Evolutionary conservation across 805 yeast species (phyloP).

Genomic region (Yarrowia phangngaensis): DNA sequence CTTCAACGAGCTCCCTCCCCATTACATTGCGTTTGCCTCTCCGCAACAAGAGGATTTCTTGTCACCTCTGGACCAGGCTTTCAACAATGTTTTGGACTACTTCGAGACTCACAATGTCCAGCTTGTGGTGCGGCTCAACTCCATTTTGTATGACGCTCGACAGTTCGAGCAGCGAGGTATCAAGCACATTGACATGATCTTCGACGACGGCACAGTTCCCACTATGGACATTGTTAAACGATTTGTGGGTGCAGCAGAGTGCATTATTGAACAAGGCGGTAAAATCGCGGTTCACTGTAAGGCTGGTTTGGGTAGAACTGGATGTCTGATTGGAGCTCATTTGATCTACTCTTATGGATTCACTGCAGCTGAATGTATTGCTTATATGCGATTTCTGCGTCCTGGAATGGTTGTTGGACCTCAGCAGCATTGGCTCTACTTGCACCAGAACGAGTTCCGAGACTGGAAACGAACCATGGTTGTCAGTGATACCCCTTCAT

Average conservation of each 20-base stretch:
- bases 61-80: conserved; percentile 40
- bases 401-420: conserved; percentile 99
- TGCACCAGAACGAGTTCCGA: conserved; percentile 92
- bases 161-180: conserved; percentile 82
- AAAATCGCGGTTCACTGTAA: conserved; percentile 98
- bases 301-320: conserved; percentile 97
- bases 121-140: conserved; percentile 86
- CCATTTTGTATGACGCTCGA: conserved; percentile 79
- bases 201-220: conserved; percentile 98
- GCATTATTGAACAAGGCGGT: conserved; percentile 78
- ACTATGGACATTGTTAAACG: conserved; percentile 87
- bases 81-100: conserved; percentile 73
- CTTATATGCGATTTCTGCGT: conserved; percentile 90
- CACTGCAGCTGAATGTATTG: conserved; percentile 95
- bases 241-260: conserved; percentile 92
- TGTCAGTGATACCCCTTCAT: conserved; percentile 58
- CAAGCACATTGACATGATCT: conserved; percentile 90
- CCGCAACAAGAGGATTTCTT: conserved; percentile 53
- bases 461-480: conserved; percentile 95
- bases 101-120: conserved; percentile 72
- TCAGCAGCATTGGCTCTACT: conserved; percentile 96
- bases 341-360: conserved; percentile 93
- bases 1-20: conserved; percentile 84
- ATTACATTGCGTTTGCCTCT: conserved; percentile 95
- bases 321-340: conserved; percentile 96